Evolutionary conservation across 2,329 filamentous ascomycete genomes (phyloP).

Genomic region (Fusarium ambrosium): DNA sequence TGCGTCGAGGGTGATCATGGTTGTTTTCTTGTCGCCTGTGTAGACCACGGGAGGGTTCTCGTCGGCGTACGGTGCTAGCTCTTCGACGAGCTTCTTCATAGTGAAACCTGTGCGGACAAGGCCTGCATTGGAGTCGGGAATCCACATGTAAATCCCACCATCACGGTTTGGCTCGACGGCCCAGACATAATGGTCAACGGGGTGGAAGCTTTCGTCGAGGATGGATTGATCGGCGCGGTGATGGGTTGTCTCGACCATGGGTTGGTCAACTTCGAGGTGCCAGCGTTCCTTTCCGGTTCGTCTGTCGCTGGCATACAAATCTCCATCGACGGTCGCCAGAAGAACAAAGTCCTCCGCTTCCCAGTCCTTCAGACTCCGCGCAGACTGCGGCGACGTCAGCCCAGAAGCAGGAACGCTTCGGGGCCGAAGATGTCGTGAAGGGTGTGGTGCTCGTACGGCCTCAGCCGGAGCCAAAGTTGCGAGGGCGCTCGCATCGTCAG

Average conservation of each 20-base stretch:
- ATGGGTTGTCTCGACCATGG: conserved; percentile 92
- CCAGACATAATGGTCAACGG: conserved; percentile 91
- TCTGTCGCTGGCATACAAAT: conserved; percentile 90
- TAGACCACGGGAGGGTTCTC: conserved; percentile 86
- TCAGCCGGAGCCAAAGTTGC: conserved; percentile 96
- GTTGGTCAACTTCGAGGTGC: conserved; percentile 85
- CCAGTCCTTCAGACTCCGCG: conserved; percentile 99
- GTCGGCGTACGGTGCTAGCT: conserved; percentile 81
- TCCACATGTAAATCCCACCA: conserved; percentile 89
- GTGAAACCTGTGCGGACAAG: conserved; percentile 78
- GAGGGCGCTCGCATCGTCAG: conserved; percentile 91
- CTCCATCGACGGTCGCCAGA: conserved; percentile 99
- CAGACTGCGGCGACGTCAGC: conserved; percentile 86
- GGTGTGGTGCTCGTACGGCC: conserved; percentile 92
- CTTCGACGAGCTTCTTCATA: conserved; percentile 90
- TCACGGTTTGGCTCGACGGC: conserved; percentile 93
- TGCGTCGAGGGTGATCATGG: conserved; percentile 90
- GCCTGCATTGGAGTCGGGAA: conserved; percentile 70
- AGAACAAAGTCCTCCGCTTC: conserved; percentile 99
- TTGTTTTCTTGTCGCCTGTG: conserved; percentile 91
- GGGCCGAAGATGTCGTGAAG: conserved; percentile 72
- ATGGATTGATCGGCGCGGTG: conserved; percentile 77
- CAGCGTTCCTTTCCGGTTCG: conserved; percentile 87
- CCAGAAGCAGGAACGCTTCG: conserved; percentile 72
- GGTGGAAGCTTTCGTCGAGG: conserved; percentile 69